Percentiles rank a stretch among this genome's conserved stretches.
Conservation (phyloP, 2,329 filamentous ascomycete species). For the Fusarium fracticaudum region DNA sequence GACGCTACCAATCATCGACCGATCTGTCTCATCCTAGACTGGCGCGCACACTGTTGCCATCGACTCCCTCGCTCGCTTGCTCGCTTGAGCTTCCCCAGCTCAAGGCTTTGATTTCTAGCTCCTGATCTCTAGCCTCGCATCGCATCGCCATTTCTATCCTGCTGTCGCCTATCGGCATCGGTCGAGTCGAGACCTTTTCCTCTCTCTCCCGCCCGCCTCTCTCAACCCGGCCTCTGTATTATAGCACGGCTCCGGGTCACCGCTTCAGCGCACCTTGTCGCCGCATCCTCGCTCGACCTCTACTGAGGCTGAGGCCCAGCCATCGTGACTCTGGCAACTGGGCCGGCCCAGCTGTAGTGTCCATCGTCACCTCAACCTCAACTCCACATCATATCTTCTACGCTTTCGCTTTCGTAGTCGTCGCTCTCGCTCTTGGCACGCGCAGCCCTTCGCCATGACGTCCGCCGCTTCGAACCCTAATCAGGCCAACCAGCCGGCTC, state of each 20-base stretch:
- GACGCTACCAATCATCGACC: constrained; percentile 45
- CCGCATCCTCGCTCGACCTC: constrained; percentile 19
- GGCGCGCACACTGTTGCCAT: constrained; percentile 37
- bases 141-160: constrained; percentile 10
- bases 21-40: constrained; percentile 35
- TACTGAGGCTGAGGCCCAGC: constrained; percentile 35
- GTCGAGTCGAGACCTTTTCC: constrained; percentile 3
- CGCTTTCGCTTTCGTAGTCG: not conserved
- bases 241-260: constrained; percentile 24
- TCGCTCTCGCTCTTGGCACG: constrained; percentile 16
- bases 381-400: constrained; percentile 13
- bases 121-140: constrained; percentile 31
- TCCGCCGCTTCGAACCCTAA: constrained; percentile 49
- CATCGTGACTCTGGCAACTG: constrained; percentile 42
- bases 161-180: constrained; percentile 25
- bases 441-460: constrained; percentile 46
- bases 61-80: constrained; percentile 30
- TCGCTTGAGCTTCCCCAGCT: constrained; percentile 30
- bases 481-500: constrained; percentile 45
- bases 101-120: constrained; percentile 28
- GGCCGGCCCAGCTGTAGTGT: constrained; percentile 43
- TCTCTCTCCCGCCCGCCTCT: constrained; percentile 3
- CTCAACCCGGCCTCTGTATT: constrained; percentile 4
- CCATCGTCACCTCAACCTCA: constrained; percentile 22
- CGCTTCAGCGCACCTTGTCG: constrained; percentile 25